A percentile compares a stretch with the other conserved stretches of the same genome.
These are phyloP conservation scores for Microbotryum silenes-acaulis DNA, from an alignment of 1,284 basidiomycete genomes.

Conservation along the genomic window DNA sequence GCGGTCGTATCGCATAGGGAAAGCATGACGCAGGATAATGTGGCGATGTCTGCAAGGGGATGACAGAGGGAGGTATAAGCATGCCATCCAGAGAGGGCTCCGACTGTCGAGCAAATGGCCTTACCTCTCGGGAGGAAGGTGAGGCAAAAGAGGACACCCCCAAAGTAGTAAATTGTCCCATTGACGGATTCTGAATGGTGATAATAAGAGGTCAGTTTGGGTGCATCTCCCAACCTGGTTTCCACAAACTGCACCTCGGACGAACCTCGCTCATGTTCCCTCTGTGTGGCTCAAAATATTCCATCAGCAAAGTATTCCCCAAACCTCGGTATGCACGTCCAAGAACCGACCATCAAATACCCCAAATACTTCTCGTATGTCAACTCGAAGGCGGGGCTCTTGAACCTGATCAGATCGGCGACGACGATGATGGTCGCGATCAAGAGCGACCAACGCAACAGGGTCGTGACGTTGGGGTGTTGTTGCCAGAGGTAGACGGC, in stretches of 20 bases:
- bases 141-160: slow-evolving; percentile 79
- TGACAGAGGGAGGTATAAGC: not conserved
- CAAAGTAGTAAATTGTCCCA: slow-evolving; percentile 91
- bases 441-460: slow-evolving; percentile 57
- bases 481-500: slow-evolving; percentile 62
- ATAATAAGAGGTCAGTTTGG: not conserved
- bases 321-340: slow-evolving; percentile 50
- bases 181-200: slow-evolving; percentile 38
- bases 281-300: slow-evolving; percentile 48
- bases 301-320: not conserved
- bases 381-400: slow-evolving; percentile 58
- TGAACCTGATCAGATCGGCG: slow-evolving; percentile 70
- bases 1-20: slow-evolving; percentile 97
- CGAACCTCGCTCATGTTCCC: slow-evolving; percentile 25
- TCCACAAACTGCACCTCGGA: slow-evolving; percentile 30
- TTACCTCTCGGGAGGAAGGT: slow-evolving; percentile 59
- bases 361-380: slow-evolving; percentile 72
- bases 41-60: slow-evolving; percentile 58
- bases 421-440: slow-evolving; percentile 60
- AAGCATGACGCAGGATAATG: slow-evolving; percentile 78
- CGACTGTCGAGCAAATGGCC: slow-evolving; percentile 20
- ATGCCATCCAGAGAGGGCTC: not conserved
- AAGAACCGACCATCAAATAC: slow-evolving; percentile 73
- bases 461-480: slow-evolving; percentile 44
- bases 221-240: no score